phyloP scores from a whole-genome alignment of 345 rosid genomes.

The Reutealis trisperma region DNA sequence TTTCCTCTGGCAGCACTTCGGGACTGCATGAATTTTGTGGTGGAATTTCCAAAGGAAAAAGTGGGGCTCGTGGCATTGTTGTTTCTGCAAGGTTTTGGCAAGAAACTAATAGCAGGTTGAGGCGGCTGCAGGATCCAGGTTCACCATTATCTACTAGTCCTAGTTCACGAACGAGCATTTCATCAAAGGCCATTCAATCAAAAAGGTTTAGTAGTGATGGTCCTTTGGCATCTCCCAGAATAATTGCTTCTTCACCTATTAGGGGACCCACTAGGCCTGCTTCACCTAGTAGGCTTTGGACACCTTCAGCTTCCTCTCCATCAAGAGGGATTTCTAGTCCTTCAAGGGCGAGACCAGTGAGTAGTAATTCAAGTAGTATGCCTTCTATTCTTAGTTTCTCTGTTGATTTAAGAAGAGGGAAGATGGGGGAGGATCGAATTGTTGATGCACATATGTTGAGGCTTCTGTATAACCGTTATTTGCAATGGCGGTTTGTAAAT shows the following conservation, averaged over 20 bases:
- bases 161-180: conserved; percentile 48
- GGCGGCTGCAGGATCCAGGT: conserved; percentile 85
- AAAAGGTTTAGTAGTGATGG: conserved; percentile 64
- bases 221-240: conserved; percentile 58
- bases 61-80: conserved; percentile 42
- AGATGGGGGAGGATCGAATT: conserved; percentile 72
- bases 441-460: conserved; percentile 79
- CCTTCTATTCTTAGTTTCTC: conserved; percentile 90
- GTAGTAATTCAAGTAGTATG: conserved; percentile 42
- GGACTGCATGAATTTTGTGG: conserved; percentile 53
- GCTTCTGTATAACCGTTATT: conserved; percentile 73
- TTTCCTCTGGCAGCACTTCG: conserved; percentile 74
- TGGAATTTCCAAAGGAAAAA: conserved; percentile 44
- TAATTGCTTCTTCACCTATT: conserved; percentile 58
- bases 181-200: conserved; percentile 60
- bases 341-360: conserved; percentile 53
- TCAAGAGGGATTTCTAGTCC: conserved; percentile 73
- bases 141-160: conserved; percentile 68
- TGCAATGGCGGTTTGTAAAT: conserved; percentile 89
- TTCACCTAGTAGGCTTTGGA: conserved; percentile 84
- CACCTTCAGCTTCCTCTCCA: conserved; percentile 52
- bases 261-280: conserved; percentile 62
- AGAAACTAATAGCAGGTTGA: conserved; percentile 84
- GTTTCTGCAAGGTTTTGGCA: conserved; percentile 92
- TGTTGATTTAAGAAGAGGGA: conserved; percentile 84